A percentile compares a stretch with the other conserved stretches of the same genome.
These are phyloP conservation scores for Nidula niveotomentosa DNA, from an alignment of 1,284 basidiomycete genomes.

Conservation along the genomic window DNA sequence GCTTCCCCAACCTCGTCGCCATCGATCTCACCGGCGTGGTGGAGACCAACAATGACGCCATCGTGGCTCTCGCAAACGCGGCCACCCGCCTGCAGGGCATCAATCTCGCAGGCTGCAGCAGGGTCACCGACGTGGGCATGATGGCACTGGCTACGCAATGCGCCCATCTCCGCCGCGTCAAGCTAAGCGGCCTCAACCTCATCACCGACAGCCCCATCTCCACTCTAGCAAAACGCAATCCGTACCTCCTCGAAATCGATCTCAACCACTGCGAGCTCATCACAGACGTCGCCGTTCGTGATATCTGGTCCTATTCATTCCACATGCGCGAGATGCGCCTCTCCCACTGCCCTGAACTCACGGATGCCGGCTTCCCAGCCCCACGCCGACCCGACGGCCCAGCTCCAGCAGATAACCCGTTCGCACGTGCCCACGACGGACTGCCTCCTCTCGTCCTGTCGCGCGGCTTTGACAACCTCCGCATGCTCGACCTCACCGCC, in stretches of 20 bases:
- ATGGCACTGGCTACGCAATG: constrained; percentile 76
- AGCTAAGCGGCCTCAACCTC: constrained; percentile 75
- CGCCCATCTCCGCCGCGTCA: constrained; percentile 83
- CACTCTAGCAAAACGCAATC: constrained; percentile 79
- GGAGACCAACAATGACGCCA: constrained; percentile 69
- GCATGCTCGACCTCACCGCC: constrained; percentile 89
- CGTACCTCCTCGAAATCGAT: constrained; percentile 92
- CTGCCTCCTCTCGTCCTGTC: constrained; percentile 63
- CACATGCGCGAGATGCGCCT: constrained; percentile 93
- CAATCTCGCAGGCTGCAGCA: constrained; percentile 86
- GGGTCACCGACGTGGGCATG: constrained; percentile 80
- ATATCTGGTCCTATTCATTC: constrained; percentile 79
- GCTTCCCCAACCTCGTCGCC: constrained; percentile 80
- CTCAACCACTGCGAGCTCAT: constrained; percentile 83
- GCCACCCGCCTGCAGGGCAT: constrained; percentile 88
- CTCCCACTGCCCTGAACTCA: constrained; percentile 78
- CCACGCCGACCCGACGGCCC: constrained; percentile 32
- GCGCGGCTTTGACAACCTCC: constrained; percentile 75
- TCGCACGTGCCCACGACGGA: constrained; percentile 29
- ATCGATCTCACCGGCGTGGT: constrained; percentile 84
- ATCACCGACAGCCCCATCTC: constrained; percentile 84
- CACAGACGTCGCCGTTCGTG: constrained; percentile 77
- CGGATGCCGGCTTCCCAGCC: constrained; percentile 87
- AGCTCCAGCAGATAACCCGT: constrained; percentile 36
- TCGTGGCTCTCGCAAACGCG: constrained; percentile 68